phyloP scores from a whole-genome alignment of 2,329 filamentous ascomycete genomes.

The Penicillium oxalicum region DNA sequence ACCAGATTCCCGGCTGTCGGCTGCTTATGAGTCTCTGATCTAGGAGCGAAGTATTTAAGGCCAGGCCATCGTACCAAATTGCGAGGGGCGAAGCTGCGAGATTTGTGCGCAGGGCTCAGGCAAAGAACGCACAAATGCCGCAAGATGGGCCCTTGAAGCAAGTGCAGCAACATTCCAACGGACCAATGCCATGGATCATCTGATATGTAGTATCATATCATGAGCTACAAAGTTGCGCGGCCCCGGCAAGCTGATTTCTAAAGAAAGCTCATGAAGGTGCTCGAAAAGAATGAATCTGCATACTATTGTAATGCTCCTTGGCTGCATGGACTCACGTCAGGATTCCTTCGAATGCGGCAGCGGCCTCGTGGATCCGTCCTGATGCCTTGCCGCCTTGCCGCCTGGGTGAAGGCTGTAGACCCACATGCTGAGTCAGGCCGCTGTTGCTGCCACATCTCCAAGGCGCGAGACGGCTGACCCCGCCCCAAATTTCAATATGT shows the following conservation, averaged over 20 bases:
- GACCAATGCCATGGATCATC: conserved; percentile 8
- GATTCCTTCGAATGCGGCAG: too few relatives aligned
- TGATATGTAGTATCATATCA: too few relatives aligned
- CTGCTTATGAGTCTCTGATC: not conserved
- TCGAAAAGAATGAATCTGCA: too few relatives aligned
- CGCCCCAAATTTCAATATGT: not conserved
- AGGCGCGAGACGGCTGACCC: not conserved
- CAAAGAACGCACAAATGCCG: conserved; percentile 34
- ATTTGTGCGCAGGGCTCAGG: conserved; percentile 26
- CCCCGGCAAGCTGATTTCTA: too few relatives aligned
- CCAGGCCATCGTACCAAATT: conserved; percentile 8
- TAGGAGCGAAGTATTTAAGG: conserved; percentile 10
- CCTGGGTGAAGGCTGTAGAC: not conserved
- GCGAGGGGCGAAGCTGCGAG: conserved; percentile 21
- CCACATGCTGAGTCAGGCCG: not conserved
- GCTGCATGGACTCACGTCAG: too few relatives aligned
- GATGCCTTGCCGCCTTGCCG: not conserved
- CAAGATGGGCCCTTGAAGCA: conserved; percentile 4
- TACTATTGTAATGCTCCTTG: too few relatives aligned
- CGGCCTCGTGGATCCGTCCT: too few relatives aligned
- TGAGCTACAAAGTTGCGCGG: too few relatives aligned
- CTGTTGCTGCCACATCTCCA: not conserved
- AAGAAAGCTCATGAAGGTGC: too few relatives aligned
- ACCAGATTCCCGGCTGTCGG: not conserved
- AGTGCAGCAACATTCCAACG: conserved; percentile 16